A percentile compares a stretch with the other conserved stretches of the same genome.
Conservation (phyloP, 169 alveolate genomes). For the Plasmodium malariae region DNA sequence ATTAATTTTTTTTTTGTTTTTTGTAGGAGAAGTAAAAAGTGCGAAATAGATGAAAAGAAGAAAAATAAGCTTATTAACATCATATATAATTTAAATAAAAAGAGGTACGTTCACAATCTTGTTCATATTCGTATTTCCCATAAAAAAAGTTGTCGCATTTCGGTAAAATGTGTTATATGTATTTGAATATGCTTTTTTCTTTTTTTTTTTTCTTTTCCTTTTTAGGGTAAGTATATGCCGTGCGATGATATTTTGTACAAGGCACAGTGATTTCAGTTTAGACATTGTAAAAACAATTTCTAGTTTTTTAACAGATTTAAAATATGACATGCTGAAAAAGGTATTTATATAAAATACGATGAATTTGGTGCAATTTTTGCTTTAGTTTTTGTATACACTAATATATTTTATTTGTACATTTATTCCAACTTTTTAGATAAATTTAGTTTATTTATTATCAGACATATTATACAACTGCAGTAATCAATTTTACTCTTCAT, state of each 20-base stretch:
- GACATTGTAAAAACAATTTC: conserved; percentile 59
- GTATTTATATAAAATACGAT: conserved; percentile 18
- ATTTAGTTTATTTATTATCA: conserved; percentile 81
- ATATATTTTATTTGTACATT: background rate
- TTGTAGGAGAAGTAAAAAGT: conserved; percentile 47
- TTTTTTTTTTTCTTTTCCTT: too few relatives aligned
- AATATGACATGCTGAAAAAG: conserved; percentile 70
- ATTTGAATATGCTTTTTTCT: too few relatives aligned
- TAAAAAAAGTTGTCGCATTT: background rate
- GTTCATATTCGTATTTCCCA: too few relatives aligned
- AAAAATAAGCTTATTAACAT: conserved; percentile 52
- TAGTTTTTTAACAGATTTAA: conserved; percentile 40
- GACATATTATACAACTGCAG: conserved; percentile 83
- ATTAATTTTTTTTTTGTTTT: background rate
- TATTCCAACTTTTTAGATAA: conserved; percentile 57
- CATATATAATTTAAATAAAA: conserved; percentile 43
- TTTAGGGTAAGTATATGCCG: conserved; percentile 75
- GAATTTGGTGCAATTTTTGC: background rate
- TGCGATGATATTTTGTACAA: conserved; percentile 76
- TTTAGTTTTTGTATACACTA: background rate
- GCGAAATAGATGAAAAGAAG: conserved; percentile 44
- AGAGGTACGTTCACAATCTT: conserved; percentile 44
- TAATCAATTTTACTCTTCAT: conserved; percentile 79
- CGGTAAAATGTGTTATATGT: background rate
- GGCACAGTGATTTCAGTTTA: conserved; percentile 68